Percentiles rank a stretch among this genome's conserved stretches.
These are phyloP conservation scores for Epichloe aotearoae DNA, from an alignment of 2,329 filamentous ascomycete genomes.

Conservation along the genomic window DNA sequence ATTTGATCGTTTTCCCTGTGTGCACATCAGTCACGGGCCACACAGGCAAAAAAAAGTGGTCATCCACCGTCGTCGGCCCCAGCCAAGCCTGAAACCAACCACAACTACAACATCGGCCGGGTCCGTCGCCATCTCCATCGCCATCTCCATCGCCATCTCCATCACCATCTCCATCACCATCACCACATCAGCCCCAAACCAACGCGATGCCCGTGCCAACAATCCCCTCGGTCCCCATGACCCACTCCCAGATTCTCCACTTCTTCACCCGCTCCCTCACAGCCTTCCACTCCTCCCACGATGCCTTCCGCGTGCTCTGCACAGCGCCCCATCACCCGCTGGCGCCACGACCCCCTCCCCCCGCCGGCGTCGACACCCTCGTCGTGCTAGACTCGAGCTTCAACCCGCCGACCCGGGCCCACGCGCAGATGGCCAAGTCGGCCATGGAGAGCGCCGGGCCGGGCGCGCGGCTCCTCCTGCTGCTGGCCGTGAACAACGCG, in stretches of 20 bases:
- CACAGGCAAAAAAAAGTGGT: too few species aligned
- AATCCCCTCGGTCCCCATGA: not conserved
- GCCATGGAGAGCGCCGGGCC: slow-evolving; percentile 21
- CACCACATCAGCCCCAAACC: not conserved
- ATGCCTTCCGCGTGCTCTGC: slow-evolving; percentile 32
- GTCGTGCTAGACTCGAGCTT: slow-evolving; percentile 55
- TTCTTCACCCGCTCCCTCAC: slow-evolving; percentile 32
- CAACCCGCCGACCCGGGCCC: slow-evolving; percentile 52
- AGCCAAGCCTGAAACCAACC: too few species aligned
- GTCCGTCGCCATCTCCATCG: too few species aligned
- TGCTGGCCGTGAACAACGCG: slow-evolving; percentile 51
- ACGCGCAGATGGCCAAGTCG: slow-evolving; percentile 41
- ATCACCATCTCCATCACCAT: too few species aligned
- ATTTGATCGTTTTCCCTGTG: too few species aligned
- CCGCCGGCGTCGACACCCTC: slow-evolving; percentile 18
- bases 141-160: too few species aligned
- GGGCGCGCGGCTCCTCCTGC: slow-evolving; percentile 35
- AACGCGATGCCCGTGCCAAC: not conserved
- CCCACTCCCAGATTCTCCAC: slow-evolving; percentile 16
- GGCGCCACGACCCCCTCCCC: not conserved
- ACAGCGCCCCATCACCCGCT: slow-evolving; percentile 11
- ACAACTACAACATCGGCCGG: not conserved
- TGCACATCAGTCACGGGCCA: too few species aligned
- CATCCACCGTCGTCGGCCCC: too few species aligned
- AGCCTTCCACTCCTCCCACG: slow-evolving; percentile 28